Conservation (phyloP, 495 filamentous ascomycete genomes). For the Bryoglossum gracile region DNA sequence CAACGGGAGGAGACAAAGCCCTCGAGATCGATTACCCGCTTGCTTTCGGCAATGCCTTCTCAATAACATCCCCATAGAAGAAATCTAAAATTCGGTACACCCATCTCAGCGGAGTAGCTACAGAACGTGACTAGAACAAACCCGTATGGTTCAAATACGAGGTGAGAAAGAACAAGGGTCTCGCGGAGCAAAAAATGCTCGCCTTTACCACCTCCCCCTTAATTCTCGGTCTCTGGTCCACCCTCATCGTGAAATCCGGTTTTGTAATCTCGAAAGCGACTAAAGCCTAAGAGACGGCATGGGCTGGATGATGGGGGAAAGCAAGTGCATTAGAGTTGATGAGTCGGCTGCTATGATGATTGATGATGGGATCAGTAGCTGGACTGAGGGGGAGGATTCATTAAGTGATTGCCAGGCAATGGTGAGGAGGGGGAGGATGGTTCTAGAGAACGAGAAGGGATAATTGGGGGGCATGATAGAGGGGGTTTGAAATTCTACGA, state of each 20-base stretch:
- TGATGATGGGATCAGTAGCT: conserved; percentile 31
- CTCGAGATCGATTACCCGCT: conserved; percentile 39
- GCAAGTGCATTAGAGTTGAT: conserved; percentile 27
- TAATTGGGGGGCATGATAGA: too few relatives aligned
- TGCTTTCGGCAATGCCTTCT: conserved; percentile 36
- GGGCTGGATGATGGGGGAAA: conserved; percentile 12
- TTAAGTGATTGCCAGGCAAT: conserved; percentile 27
- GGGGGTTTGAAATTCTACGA: too few relatives aligned
- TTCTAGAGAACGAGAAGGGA: background rate
- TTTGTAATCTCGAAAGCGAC: conserved; percentile 33
- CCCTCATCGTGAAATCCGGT: conserved; percentile 23
- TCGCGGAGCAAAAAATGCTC: conserved; percentile 12
- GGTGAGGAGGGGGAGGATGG: conserved; percentile 10
- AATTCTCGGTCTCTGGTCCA: conserved; percentile 3
- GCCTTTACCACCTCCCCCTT: conserved; percentile 1
- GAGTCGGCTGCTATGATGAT: conserved; percentile 36
- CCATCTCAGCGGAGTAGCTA: conserved; percentile 40
- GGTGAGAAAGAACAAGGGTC: conserved; percentile 34
- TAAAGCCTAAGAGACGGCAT: conserved; percentile 24
- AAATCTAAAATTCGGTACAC: conserved; percentile 42
- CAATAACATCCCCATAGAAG: conserved; percentile 9
- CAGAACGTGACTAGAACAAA: conserved; percentile 41
- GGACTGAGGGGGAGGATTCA: conserved; percentile 28
- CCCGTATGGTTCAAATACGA: conserved; percentile 35
- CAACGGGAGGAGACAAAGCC: conserved; percentile 6